phyloP scores from a whole-genome alignment of 2,329 filamentous ascomycete genomes.

The Cyclaneusma minus region DNA sequence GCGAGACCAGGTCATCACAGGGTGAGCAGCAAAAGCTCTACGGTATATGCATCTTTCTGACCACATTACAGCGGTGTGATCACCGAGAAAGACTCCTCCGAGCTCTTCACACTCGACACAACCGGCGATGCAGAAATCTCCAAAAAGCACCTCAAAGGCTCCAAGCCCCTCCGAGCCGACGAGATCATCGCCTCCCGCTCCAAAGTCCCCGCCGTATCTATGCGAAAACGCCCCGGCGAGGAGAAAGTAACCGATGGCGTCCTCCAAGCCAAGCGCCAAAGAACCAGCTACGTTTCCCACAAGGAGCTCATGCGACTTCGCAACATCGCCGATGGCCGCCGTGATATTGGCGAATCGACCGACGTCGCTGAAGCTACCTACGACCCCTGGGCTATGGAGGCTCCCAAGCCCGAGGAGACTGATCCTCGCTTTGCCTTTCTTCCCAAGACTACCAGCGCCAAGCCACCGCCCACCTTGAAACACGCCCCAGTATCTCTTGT shows the following conservation, averaged over 20 bases:
- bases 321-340: conserved; percentile 57
- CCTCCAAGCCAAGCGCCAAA: conserved; percentile 56
- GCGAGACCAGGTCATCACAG: conserved; percentile 80
- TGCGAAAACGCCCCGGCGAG: conserved; percentile 58
- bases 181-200: conserved; percentile 83
- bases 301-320: conserved; percentile 71
- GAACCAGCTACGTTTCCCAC: conserved; percentile 65
- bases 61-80: conserved; percentile 54
- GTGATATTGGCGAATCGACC: conserved; percentile 37
- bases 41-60: neutral
- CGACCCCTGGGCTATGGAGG: conserved; percentile 61
- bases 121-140: conserved; percentile 52
- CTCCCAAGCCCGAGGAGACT: conserved; percentile 24
- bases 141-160: conserved; percentile 47
- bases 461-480: conserved; percentile 60
- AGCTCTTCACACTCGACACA: conserved; percentile 75
- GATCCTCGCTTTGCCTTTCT: conserved; percentile 49
- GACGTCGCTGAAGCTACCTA: conserved; percentile 48
- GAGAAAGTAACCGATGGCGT: conserved; percentile 56
- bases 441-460: conserved; percentile 46
- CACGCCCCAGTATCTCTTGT: conserved; percentile 66
- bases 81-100: conserved; percentile 63
- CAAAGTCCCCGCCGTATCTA: conserved; percentile 61
- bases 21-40: conserved; percentile 35
- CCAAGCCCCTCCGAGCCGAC: conserved; percentile 75